Evolutionary conservation across 306 rosid genomes (phyloP), one percentile per base, ranked within the genome.

Genomic region (Fagus crenata): DNA sequence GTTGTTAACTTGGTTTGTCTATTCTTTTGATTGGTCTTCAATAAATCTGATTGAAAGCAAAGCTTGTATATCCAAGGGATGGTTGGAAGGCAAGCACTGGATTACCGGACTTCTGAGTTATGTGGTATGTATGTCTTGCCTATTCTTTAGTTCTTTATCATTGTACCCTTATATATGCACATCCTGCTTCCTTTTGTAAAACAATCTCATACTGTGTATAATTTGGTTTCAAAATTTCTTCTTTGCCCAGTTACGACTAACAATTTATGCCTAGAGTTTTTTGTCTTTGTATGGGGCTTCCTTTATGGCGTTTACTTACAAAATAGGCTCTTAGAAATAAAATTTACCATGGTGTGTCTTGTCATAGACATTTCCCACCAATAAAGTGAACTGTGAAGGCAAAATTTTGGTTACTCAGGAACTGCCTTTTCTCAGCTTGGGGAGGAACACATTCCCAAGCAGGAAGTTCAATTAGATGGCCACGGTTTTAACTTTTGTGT

Each of bases 1-100:
- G 88, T 54, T 80, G 77, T 67, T 65, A 72, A 76, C 40, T 53
- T 70, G 68, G 65, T 67, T 67, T 63, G 39, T 69, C 11, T 28
- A 73, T 65, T 56, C 17, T 72, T 81, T 41, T 17, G 39, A 32
- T 55, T 17, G 64, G 42, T 37, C 55, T 12, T 72, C 40, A 22
- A 49, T 37, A 42, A 53, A 31, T 40, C 64, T 77, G 64, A 32
- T 33, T 65, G 11, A 6, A 39, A 33, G 64, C 64, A 71, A 65
- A 64, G 28, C 49, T 18, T 13, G 69, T 53, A 49, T 32, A 9
- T 53, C 14, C 17, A 59, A 69, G 56, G 39, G 60, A 75, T 17
- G n/a, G n/a, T 58, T n/a, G 75, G 22, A 15, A 41, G 74, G 69
- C 39, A 1, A 13, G 49, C 71, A 65, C 71, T 8, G 32, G 17